These are phyloP conservation scores for Hypoxylon cercidicola DNA, from an alignment of 495 filamentous ascomycete species.

Conservation along the genomic window DNA sequence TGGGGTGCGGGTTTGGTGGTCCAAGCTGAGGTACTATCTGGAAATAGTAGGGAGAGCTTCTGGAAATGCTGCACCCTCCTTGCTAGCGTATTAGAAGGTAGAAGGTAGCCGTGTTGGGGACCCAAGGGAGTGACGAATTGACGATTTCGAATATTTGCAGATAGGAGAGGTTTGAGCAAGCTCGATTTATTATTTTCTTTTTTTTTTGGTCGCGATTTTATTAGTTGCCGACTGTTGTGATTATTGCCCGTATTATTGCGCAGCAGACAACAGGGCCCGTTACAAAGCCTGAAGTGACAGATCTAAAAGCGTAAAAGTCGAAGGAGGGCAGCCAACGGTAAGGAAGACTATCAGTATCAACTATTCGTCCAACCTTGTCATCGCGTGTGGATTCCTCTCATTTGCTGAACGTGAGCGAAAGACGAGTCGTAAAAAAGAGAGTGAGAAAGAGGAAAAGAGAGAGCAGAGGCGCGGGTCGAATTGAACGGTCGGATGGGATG, in stretches of 20 bases:
- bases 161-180: slow-evolving; percentile 11
- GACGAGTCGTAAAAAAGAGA: slow-evolving; percentile 25
- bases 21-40: slow-evolving; percentile 34
- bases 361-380: slow-evolving; percentile 27
- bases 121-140: slow-evolving; percentile 50
- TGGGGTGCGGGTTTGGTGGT: slow-evolving; percentile 47
- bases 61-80: slow-evolving; percentile 47
- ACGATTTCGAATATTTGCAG: slow-evolving; percentile 30
- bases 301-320: slow-evolving; percentile 10
- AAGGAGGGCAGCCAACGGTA: slow-evolving; percentile 30
- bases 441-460: slow-evolving; percentile 12
- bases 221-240: slow-evolving; percentile 12
- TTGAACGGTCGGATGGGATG: slow-evolving; percentile 41
- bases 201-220: neutral
- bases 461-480: slow-evolving; percentile 33
- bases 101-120: slow-evolving; percentile 38
- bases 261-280: slow-evolving; percentile 14
- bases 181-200: slow-evolving; percentile 22
- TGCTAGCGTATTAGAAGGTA: slow-evolving; percentile 47
- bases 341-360: slow-evolving; percentile 21
- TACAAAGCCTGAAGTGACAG: slow-evolving; percentile 20
- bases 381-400: slow-evolving; percentile 17
- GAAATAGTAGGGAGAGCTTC: slow-evolving; percentile 36
- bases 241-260: slow-evolving; percentile 16
- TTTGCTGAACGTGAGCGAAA: slow-evolving; percentile 36